A percentile compares a stretch with the other conserved stretches of the same genome.
Evolutionary conservation across 352 stramenopile genomes (phyloP).

Genomic region (Pythium guiyangense): DNA sequence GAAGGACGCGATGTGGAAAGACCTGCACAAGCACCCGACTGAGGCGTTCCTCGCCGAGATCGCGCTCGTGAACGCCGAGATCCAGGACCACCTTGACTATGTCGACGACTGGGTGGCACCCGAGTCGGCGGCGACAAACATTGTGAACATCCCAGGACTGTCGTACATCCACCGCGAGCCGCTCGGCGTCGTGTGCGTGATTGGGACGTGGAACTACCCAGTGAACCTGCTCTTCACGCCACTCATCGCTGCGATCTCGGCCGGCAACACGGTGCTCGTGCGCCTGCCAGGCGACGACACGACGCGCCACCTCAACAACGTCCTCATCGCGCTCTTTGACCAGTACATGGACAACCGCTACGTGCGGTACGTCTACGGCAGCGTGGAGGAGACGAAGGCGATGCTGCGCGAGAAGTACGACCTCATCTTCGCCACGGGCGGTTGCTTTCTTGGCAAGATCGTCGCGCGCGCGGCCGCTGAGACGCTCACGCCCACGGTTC

Average conservation of each 20-base stretch:
- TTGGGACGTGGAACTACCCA: constrained; percentile 93
- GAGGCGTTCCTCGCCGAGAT: constrained; percentile 65
- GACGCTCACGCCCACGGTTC: too few species aligned
- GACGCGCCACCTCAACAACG: constrained; percentile 44
- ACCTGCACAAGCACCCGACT: constrained; percentile 67
- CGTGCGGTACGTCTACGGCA: constrained; percentile 78
- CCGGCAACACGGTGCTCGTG: constrained; percentile 92
- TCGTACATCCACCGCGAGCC: constrained; percentile 66
- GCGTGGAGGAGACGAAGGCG: constrained; percentile 72
- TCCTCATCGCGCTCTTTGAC: constrained; percentile 53
- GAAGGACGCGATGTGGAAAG: constrained; percentile 50
- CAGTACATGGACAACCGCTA: constrained; percentile 75
- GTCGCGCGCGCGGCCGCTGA: too few species aligned
- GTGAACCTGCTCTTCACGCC: constrained; percentile 74
- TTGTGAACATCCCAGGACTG: constrained; percentile 49
- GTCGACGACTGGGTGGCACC: constrained; percentile 63
- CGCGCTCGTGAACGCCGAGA: constrained; percentile 42
- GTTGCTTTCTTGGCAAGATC: too few species aligned
- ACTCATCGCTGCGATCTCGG: constrained; percentile 69
- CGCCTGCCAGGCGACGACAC: constrained; percentile 90
- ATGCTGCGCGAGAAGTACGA: too few species aligned
- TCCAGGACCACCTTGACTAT: constrained; percentile 78
- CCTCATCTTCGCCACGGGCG: too few species aligned
- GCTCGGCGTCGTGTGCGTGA: too few species aligned
- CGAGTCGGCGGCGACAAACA: constrained; percentile 39